Percentiles rank a stretch among this genome's conserved stretches.
phyloP scores from a whole-genome alignment of 2,329 filamentous ascomycete species.

The Truncatella angustata region DNA sequence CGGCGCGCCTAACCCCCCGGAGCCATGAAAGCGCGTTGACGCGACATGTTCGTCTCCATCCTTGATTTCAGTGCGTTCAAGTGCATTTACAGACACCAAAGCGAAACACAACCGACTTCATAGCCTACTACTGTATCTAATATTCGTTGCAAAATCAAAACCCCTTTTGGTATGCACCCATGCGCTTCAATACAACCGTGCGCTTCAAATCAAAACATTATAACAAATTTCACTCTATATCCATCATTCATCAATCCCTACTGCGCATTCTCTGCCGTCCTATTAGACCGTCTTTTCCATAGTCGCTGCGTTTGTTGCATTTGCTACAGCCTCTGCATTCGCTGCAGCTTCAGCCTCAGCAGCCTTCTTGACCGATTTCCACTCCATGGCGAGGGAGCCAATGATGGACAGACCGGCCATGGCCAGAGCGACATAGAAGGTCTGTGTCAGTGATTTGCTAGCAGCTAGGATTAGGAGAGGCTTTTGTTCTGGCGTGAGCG shows the following conservation, averaged over 20 bases:
- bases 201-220: neutral
- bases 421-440: slow-evolving; percentile 10
- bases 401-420: slow-evolving; percentile 9
- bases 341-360: neutral
- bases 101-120: too few species aligned
- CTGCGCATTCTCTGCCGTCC: too few species aligned
- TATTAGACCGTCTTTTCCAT: neutral
- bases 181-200: neutral
- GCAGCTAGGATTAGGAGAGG: slow-evolving; percentile 2
- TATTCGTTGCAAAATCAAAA: too few species aligned
- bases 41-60: neutral
- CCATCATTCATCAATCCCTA: neutral
- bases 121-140: too few species aligned
- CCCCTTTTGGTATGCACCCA: too few species aligned
- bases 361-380: slow-evolving; percentile 8
- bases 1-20: too few species aligned
- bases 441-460: slow-evolving; percentile 8
- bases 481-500: neutral
- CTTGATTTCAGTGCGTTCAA: neutral
- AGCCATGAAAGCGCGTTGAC: neutral
- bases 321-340: neutral
- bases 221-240: neutral
- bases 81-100: neutral
- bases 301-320: too few species aligned
- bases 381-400: slow-evolving; percentile 11